Evolutionary conservation across 2,329 filamentous ascomycete species (phyloP).

Genomic region (Alternaria viburni): DNA sequence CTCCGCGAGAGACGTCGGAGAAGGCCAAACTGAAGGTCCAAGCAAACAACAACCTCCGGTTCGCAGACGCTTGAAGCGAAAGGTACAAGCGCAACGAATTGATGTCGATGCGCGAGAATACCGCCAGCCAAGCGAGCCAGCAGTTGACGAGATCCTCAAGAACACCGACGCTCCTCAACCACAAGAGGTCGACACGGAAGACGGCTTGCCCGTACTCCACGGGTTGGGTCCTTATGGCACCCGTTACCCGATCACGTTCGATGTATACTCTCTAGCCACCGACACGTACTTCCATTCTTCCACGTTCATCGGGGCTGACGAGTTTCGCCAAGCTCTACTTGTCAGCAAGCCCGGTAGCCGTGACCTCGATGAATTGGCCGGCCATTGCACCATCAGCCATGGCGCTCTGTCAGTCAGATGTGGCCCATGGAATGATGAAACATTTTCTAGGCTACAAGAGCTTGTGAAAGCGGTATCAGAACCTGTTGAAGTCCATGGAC

Average conservation of each 20-base stretch:
- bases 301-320: slow-evolving; percentile 65
- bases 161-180: not conserved
- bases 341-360: slow-evolving; percentile 22
- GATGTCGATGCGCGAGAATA: slow-evolving; percentile 55
- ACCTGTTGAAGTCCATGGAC: not conserved
- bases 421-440: slow-evolving; percentile 63
- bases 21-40: slow-evolving; percentile 4
- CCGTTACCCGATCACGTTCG: slow-evolving; percentile 61
- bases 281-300: slow-evolving; percentile 63
- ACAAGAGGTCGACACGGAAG: slow-evolving; percentile 8
- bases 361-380: slow-evolving; percentile 53
- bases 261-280: slow-evolving; percentile 55
- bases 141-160: slow-evolving; percentile 22
- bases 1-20: slow-evolving; percentile 22
- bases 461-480: slow-evolving; percentile 15
- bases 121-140: slow-evolving; percentile 52
- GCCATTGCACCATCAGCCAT: slow-evolving; percentile 49
- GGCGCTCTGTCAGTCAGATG: slow-evolving; percentile 51
- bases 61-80: slow-evolving; percentile 39
- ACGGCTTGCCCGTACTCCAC: slow-evolving; percentile 28
- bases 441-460: slow-evolving; percentile 50
- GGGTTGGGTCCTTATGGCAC: slow-evolving; percentile 58
- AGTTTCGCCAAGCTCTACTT: slow-evolving; percentile 55
- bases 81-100: slow-evolving; percentile 53
- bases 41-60: slow-evolving; percentile 5